A percentile compares a stretch with the other conserved stretches of the same genome.
Conservation (phyloP, 495 filamentous ascomycete genomes). For the Trichoderma orchidacearum region DNA sequence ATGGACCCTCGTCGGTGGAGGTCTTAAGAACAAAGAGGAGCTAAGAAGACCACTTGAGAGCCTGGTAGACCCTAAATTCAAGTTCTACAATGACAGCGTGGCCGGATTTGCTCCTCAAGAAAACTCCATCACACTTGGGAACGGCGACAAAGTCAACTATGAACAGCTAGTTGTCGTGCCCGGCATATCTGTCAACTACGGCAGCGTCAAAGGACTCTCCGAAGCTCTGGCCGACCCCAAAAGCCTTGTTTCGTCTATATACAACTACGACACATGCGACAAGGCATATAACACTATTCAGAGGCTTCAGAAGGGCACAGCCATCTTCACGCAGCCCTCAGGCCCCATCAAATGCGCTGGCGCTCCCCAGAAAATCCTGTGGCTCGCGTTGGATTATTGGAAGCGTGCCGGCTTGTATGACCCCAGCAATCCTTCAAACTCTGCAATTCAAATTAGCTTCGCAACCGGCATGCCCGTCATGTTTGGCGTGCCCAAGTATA, state of each 20-base stretch:
- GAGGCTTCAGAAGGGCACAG: slow-evolving; percentile 39
- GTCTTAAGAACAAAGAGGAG: slow-evolving; percentile 43
- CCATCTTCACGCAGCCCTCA: slow-evolving; percentile 55
- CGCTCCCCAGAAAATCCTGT: slow-evolving; percentile 59
- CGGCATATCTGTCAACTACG: slow-evolving; percentile 43
- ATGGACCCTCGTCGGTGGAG: slow-evolving; percentile 56
- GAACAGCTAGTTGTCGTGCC: slow-evolving; percentile 53
- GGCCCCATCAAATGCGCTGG: slow-evolving; percentile 58
- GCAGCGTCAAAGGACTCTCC: slow-evolving; percentile 41
- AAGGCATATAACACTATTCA: slow-evolving; percentile 44
- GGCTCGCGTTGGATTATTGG: slow-evolving; percentile 57
- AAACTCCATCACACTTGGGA: slow-evolving; percentile 43
- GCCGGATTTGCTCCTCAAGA: slow-evolving; percentile 40
- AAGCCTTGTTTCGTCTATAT: slow-evolving; percentile 49
- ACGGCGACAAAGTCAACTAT: slow-evolving; percentile 45
- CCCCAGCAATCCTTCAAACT: slow-evolving; percentile 19
- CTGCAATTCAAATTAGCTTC: slow-evolving; percentile 46
- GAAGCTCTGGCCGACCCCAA: slow-evolving; percentile 43
- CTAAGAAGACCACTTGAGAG: slow-evolving; percentile 36
- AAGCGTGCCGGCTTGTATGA: slow-evolving; percentile 45
- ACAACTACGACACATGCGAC: slow-evolving; percentile 45
- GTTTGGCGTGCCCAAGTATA: slow-evolving; percentile 62
- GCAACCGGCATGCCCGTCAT: slow-evolving; percentile 48
- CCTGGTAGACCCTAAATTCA: slow-evolving; percentile 45
- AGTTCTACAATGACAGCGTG: slow-evolving; percentile 43